Base-by-base conservation (phyloP, 2,329 filamentous ascomycete species). In the Magnaporthiopsis poae region DNA sequence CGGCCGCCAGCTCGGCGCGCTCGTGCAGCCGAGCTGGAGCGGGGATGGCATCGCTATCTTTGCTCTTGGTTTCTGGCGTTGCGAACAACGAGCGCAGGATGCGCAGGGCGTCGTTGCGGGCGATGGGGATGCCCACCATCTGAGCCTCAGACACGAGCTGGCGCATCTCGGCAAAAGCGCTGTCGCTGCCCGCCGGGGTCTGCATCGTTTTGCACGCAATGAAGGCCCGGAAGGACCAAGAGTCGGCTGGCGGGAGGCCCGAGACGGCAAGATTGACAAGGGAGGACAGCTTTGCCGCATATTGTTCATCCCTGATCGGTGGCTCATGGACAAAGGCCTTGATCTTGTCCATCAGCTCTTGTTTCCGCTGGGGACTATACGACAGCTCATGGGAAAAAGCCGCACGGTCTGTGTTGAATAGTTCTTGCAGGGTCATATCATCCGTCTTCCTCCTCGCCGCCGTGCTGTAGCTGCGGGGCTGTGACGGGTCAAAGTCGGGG, bases 71-170 rank as follows among this genome's bases (percentile, higher is more conserved):
- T 13, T 56, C 46, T 9, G 46, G 69, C 25, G 56, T 29, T 66
- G 65, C n/a, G 64, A 82, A 79, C 65, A 81, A 73, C 56, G 74
- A 74, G 7, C 68, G 73, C 59, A 84, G 70, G 35, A 84, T 73
- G 13, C 74, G 71, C 2, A 79, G 65, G 3, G 78, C 75, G 35
- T 77, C 73, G 1, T 75, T 71, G 15, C 75, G 74, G 3, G 73
- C 72, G n/a, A 80, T 69, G 7, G 74, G 70, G 11, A 76, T 72
- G 8, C 78, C 80, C 3, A 74, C 71, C 3, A 78, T 67, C 63
- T 77, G 77, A 65, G 84, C 73, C 61, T 82, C 76, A 18, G 73
- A 69, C 7, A 82, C 70, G 1, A 76, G 73, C 52, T 71, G 70
- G 39, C 68, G 67, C 27, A 74, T 62, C 12, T 72, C 67, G 9